Evolutionary conservation across 2,329 filamentous ascomycete genomes (phyloP).

Genomic region (Trichoderma sp.): DNA sequence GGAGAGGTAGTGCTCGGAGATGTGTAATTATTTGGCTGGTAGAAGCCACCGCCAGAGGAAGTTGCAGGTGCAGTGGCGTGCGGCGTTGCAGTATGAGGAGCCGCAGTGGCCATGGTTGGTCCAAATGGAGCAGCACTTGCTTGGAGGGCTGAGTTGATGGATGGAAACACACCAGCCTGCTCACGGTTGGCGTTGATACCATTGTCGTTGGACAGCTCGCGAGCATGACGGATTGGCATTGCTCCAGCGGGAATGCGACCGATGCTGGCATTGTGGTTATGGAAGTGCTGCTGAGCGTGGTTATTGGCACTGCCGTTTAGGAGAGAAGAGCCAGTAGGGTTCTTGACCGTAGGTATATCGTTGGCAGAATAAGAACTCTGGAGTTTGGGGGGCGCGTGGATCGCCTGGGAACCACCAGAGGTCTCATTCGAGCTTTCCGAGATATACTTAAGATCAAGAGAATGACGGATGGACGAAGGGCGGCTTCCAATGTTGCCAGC

Average conservation of each 20-base stretch:
- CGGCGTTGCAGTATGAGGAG: constrained; percentile 28
- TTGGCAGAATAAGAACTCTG: constrained; percentile 88
- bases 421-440: constrained; percentile 44
- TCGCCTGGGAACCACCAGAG: constrained; percentile 43
- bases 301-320: constrained; percentile 50
- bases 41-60: constrained; percentile 33
- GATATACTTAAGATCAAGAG: constrained; percentile 54
- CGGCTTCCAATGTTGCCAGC: constrained; percentile 47
- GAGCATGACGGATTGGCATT: constrained; percentile 66
- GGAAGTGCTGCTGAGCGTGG: constrained; percentile 62
- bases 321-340: constrained; percentile 48
- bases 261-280: constrained; percentile 78
- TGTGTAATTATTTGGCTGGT: constrained; percentile 31
- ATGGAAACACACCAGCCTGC: constrained; percentile 50
- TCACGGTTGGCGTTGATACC: constrained; percentile 41
- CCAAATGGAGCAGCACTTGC: constrained; percentile 78
- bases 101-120: constrained; percentile 45
- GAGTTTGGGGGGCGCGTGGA: constrained; percentile 65
- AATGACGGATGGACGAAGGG: constrained; percentile 52
- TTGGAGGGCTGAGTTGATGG: constrained; percentile 71
- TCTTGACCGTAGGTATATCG: constrained; percentile 84
- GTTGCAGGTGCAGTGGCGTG: constrained; percentile 28
- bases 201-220: constrained; percentile 61
- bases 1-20: constrained; percentile 26
- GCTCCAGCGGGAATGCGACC: constrained; percentile 72